Percentiles rank a stretch among this genome's conserved stretches.
Evolutionary conservation across 2,329 filamentous ascomycete genomes (phyloP).

Genomic region (Pseudogymnoascus sp.): DNA sequence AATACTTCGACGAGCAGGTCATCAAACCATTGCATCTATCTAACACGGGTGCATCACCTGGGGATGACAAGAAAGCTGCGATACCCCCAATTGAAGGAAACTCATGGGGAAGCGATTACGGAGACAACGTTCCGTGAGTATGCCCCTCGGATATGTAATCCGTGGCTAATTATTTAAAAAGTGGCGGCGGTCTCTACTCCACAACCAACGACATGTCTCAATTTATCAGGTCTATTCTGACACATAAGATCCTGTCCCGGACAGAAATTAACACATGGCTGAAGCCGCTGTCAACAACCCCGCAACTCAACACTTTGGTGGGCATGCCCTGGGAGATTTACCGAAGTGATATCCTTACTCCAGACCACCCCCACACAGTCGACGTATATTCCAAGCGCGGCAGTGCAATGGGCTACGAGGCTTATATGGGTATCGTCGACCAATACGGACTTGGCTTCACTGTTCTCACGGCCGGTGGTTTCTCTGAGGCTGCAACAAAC

Average conservation of each 20-base stretch:
- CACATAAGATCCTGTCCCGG: background rate
- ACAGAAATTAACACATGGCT: slow-evolving; percentile 8
- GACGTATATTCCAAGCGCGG: slow-evolving; percentile 2
- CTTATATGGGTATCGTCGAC: background rate
- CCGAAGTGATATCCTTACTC: background rate
- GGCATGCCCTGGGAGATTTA: slow-evolving; percentile 10
- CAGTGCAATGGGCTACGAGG: background rate
- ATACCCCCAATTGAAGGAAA: background rate
- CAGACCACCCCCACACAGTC: background rate
- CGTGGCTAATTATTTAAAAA: slow-evolving; percentile 14
- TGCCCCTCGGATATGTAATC: background rate
- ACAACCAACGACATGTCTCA: slow-evolving; percentile 24
- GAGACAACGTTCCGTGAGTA: background rate
- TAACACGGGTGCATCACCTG: slow-evolving; percentile 18
- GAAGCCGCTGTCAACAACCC: slow-evolving; percentile 9
- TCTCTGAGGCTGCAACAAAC: background rate
- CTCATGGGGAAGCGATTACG: background rate
- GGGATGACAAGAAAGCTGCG: background rate
- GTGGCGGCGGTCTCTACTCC: slow-evolving; percentile 31
- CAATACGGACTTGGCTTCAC: background rate
- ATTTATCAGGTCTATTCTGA: slow-evolving; percentile 22
- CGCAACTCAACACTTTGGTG: background rate
- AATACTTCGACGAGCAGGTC: slow-evolving; percentile 17
- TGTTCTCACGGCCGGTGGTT: background rate
- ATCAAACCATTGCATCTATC: slow-evolving; percentile 26